Evolutionary conservation across 2,329 filamentous ascomycete species (phyloP), one percentile per base, ranked within the genome.

Genomic region (Lecanicillium sp.): DNA sequence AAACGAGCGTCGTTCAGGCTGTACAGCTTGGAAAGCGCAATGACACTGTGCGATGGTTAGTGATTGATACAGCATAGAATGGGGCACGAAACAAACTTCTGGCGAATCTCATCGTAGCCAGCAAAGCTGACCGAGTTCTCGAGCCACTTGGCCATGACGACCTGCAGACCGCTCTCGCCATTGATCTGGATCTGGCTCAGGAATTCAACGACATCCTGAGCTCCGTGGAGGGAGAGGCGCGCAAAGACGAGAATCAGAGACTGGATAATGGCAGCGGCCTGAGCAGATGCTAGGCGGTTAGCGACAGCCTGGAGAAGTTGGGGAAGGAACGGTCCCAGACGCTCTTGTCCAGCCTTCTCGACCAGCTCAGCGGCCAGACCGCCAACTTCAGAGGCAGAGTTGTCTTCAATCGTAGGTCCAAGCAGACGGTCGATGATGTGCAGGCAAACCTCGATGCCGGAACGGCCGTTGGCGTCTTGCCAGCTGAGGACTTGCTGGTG

Each of bases 41-140:
- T 91, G 51, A 96, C 88, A 61, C 87, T 91, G 57, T 6, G 29
- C 7, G 17, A 15, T 36, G 21, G 37, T 47, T 14, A 42, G 27
- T 15, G 26, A 8, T 20, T 5, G 32, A 15, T 8, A 15, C 11
- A 6, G 15, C 20, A 24, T n/a, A 14, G 20, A 15, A 4, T 15
- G 2, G 19, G 23, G 2, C 7, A 19, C 3, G 14, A 26, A n/a
- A 72, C 83, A 66, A 72, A 90, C 87, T 97, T 98, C 66, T 96
- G 89, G 57, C 90, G 81, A 58, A 97, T 97, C 66, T 96, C 91
- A 59, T 97, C 90, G 58, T 96, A 98, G 11, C 93, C 93, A n/a
- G 90, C 90, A 68, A 98, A 98, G 66, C 86, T 95, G 66, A 95
- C 80, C 4, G 90, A 95, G 67, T 97, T 95, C 70, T 97, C 93